Evolutionary conservation across 345 rosid genomes (phyloP).

Genomic region (Populus ilicifolia): DNA sequence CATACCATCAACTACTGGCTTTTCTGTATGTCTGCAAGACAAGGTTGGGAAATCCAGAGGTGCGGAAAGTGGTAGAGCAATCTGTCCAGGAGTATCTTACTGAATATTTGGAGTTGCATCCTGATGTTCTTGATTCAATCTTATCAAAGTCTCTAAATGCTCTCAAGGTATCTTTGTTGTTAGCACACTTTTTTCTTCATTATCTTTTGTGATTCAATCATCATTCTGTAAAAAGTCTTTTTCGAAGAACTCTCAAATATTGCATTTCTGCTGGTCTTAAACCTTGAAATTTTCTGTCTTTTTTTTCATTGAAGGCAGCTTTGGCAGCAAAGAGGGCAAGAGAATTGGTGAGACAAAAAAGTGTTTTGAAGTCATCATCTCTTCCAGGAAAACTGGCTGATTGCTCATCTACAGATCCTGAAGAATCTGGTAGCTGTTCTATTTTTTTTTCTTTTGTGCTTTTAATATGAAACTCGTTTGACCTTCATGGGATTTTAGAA

Average conservation of each 20-base stretch:
- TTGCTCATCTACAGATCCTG: slow-evolving; percentile 88
- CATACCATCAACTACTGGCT: slow-evolving; percentile 10
- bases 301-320: slow-evolving; percentile 68
- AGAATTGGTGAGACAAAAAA: slow-evolving; percentile 87
- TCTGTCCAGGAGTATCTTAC: slow-evolving; percentile 93
- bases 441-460: not conserved
- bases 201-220: not conserved
- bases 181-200: not conserved
- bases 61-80: slow-evolving; percentile 88
- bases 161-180: slow-evolving; percentile 60
- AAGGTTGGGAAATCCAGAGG: slow-evolving; percentile 99
- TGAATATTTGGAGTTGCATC: slow-evolving; percentile 94
- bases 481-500: not conserved
- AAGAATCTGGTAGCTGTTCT: slow-evolving; percentile 65
- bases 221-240: not conserved
- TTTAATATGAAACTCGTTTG: not conserved
- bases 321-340: slow-evolving; percentile 97
- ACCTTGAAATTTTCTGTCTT: not conserved
- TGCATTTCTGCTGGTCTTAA: not conserved
- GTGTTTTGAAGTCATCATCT: slow-evolving; percentile 84
- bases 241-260: not conserved
- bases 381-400: slow-evolving; percentile 99
- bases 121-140: slow-evolving; percentile 84
- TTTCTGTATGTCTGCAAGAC: slow-evolving; percentile 48
- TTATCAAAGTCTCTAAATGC: slow-evolving; percentile 91